Conservation (phyloP, 768 basidiomycete genomes). For the Lactarius hatsudake region DNA sequence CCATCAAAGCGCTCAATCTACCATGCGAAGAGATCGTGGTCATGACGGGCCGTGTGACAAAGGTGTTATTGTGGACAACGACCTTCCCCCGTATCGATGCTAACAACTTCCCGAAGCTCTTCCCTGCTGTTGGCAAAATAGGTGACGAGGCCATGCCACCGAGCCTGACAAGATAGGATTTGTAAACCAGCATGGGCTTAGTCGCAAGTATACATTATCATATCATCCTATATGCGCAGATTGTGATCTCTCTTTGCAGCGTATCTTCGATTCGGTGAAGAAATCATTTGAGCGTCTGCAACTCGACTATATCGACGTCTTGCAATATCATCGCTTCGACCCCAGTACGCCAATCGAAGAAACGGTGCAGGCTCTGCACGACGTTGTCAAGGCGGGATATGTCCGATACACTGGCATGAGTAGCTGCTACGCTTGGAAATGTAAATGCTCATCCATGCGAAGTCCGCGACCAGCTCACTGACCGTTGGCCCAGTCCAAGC, state of each 20-base stretch:
- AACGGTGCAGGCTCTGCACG: slow-evolving; percentile 39
- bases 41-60: too few relatives aligned
- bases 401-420: slow-evolving; percentile 33
- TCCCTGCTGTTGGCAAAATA: not conserved
- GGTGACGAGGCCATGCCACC: not conserved
- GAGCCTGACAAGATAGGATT: slow-evolving; percentile 33
- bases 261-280: slow-evolving; percentile 70
- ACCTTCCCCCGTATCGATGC: too few relatives aligned
- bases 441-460: too few relatives aligned
- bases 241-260: slow-evolving; percentile 37
- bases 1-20: too few relatives aligned
- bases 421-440: too few relatives aligned
- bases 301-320: slow-evolving; percentile 71
- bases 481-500: too few relatives aligned
- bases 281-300: slow-evolving; percentile 62
- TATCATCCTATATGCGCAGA: not conserved
- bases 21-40: too few relatives aligned
- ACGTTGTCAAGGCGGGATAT: slow-evolving; percentile 40
- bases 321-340: slow-evolving; percentile 51
- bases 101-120: not conserved
- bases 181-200: slow-evolving; percentile 39
- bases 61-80: too few relatives aligned
- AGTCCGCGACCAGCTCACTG: too few relatives aligned
- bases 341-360: slow-evolving; percentile 35
- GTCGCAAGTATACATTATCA: slow-evolving; percentile 35